Conservation (phyloP, 2,329 filamentous ascomycete genomes). For the Cercospora sp. region DNA sequence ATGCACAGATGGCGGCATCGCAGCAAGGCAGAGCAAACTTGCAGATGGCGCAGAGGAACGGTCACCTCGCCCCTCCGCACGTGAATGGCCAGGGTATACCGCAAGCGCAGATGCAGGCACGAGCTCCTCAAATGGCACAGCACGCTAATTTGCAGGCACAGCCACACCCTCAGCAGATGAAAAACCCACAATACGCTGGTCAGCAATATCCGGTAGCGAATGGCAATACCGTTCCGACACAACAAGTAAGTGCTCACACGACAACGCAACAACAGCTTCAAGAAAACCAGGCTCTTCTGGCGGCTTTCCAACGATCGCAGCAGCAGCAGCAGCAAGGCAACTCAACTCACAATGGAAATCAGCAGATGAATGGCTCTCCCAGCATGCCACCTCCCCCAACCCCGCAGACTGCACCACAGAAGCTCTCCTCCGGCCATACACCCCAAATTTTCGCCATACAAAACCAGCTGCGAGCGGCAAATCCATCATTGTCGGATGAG, state of each 20-base stretch:
- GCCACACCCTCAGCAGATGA: slow-evolving; percentile 30
- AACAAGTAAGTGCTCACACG: slow-evolving; percentile 32
- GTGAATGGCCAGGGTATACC: slow-evolving; percentile 61
- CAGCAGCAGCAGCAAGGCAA: slow-evolving; percentile 27
- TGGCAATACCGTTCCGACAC: slow-evolving; percentile 27
- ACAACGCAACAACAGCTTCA: slow-evolving; percentile 39
- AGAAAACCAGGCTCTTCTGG: slow-evolving; percentile 37
- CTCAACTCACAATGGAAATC: slow-evolving; percentile 24
- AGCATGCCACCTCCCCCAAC: slow-evolving; percentile 42
- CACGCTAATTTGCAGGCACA: slow-evolving; percentile 29
- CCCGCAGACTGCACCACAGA: slow-evolving; percentile 43
- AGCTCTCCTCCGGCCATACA: slow-evolving; percentile 55
- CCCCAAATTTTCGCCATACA: slow-evolving; percentile 57
- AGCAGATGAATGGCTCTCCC: slow-evolving; percentile 39
- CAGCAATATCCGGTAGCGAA: slow-evolving; percentile 36
- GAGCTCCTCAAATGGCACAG: slow-evolving; percentile 28
- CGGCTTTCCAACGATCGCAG: slow-evolving; percentile 33
- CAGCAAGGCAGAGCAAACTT: slow-evolving; percentile 45
- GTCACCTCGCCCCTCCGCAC: slow-evolving; percentile 52
- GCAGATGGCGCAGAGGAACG: slow-evolving; percentile 50
- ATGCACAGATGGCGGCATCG: slow-evolving; percentile 40
- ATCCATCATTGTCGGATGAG: slow-evolving; percentile 55
- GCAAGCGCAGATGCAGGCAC: slow-evolving; percentile 57
- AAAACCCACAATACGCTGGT: slow-evolving; percentile 32
- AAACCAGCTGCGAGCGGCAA: slow-evolving; percentile 53